Evolutionary conservation across 495 filamentous ascomycete genomes (phyloP).

Genomic region (Hyaloscypha variabilis): DNA sequence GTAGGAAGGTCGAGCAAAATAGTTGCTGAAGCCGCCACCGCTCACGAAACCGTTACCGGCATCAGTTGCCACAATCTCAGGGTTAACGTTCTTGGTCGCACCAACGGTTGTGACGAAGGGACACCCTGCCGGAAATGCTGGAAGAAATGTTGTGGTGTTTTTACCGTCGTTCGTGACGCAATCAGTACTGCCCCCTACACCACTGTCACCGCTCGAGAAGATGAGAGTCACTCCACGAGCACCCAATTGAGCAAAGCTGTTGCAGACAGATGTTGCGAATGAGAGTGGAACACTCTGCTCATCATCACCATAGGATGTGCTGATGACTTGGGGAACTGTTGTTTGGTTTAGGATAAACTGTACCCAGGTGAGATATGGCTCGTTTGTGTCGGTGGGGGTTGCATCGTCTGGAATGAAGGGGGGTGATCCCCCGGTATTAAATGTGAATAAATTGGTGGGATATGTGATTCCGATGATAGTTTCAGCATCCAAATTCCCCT

Average conservation of each 20-base stretch:
- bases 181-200: conserved; percentile 51
- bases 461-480: conserved; percentile 65
- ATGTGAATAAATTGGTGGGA: conserved; percentile 61
- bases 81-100: conserved; percentile 58
- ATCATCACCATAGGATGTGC: conserved; percentile 72
- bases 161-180: conserved; percentile 72
- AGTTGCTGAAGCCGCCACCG: conserved; percentile 71
- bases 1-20: conserved; percentile 64
- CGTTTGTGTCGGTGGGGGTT: conserved; percentile 34
- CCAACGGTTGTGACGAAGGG: conserved; percentile 80
- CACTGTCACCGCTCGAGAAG: conserved; percentile 72
- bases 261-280: conserved; percentile 69
- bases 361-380: conserved; percentile 57
- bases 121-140: conserved; percentile 73
- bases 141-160: conserved; percentile 60
- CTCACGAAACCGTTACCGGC: conserved; percentile 57
- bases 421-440: conserved; percentile 65
- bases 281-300: conserved; percentile 62
- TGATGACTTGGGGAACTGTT: conserved; percentile 70
- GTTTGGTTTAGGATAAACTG: conserved; percentile 65
- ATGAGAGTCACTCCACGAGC: conserved; percentile 71
- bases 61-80: conserved; percentile 57
- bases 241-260: conserved; percentile 69
- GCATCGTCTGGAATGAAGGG: conserved; percentile 57
- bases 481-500: conserved; percentile 77